A percentile compares a stretch with the other conserved stretches of the same genome.
Conservation (phyloP, 371 early-diverging fungal genomes). For the Mortierella sp. region DNA sequence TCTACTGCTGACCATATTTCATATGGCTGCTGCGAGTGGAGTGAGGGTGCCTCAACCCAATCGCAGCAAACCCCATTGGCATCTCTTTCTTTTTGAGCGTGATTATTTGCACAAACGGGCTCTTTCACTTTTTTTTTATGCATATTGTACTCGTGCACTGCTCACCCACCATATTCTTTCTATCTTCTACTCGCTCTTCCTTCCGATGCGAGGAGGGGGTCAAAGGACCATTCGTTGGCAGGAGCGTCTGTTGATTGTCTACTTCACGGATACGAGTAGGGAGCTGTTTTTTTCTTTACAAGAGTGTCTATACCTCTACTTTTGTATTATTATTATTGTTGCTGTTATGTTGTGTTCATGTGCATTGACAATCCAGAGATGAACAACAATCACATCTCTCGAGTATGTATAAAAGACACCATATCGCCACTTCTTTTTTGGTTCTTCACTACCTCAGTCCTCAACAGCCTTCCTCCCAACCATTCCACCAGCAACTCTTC, state of each 20-base stretch:
- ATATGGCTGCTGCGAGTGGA: no score
- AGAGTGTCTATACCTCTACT: background rate
- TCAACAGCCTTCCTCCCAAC: constrained; percentile 17
- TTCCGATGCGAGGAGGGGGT: background rate
- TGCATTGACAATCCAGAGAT: background rate
- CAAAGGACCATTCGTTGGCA: background rate
- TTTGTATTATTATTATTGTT: background rate
- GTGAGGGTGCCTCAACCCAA: constrained; percentile 7
- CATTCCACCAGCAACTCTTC: constrained; percentile 15
- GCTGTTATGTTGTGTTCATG: background rate
- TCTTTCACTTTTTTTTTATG: background rate
- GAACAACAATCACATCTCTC: background rate
- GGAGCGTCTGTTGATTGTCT: background rate
- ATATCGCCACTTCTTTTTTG: constrained; percentile 12
- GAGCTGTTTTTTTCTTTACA: background rate
- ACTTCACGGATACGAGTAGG: background rate
- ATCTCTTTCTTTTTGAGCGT: background rate
- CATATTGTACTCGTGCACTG: constrained; percentile 1
- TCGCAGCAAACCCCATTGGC: background rate
- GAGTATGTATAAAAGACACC: constrained; percentile 25
- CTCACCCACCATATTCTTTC: background rate
- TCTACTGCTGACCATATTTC: background rate
- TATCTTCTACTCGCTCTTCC: background rate
- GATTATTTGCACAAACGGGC: constrained; percentile 6
- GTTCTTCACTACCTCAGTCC: constrained; percentile 13